A percentile compares a stretch with the other conserved stretches of the same genome.
Evolutionary conservation across 805 yeast genomes (phyloP).

Genomic region (Hanseniaspora guilliermondii): DNA sequence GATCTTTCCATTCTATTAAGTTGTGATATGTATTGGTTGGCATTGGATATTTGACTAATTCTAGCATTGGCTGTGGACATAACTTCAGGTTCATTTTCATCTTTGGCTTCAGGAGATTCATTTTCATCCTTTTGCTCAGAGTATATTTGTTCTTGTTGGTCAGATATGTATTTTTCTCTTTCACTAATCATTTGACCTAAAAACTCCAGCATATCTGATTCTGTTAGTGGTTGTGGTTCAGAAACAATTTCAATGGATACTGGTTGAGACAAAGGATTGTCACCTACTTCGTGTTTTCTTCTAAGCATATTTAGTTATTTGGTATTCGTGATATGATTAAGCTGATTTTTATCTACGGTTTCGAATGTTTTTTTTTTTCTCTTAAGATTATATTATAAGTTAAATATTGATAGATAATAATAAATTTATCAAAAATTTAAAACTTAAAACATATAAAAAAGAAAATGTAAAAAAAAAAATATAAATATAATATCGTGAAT

Average conservation of each 20-base stretch:
- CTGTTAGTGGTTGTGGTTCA: slow-evolving; percentile 1
- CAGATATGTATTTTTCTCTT: slow-evolving; percentile 13
- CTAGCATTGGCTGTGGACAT: slow-evolving; percentile 18
- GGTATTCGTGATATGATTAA: background rate
- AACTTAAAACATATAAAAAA: background rate
- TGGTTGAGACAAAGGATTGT: slow-evolving; percentile 13
- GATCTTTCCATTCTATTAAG: slow-evolving; percentile 64
- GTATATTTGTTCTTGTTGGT: slow-evolving; percentile 8
- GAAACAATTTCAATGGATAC: slow-evolving; percentile 7
- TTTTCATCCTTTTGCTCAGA: background rate
- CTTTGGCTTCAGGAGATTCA: background rate
- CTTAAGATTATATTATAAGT: no score
- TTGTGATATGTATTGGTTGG: slow-evolving; percentile 36
- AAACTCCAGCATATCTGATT: slow-evolving; percentile 11
- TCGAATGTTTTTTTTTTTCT: no score
- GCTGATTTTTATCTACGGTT: no score
- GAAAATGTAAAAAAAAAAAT: background rate
- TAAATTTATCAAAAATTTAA: background rate
- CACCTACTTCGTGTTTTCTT: slow-evolving; percentile 14
- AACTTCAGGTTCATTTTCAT: slow-evolving; percentile 14
- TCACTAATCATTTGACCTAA: slow-evolving; percentile 10
- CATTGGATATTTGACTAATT: slow-evolving; percentile 24
- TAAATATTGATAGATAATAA: no score
- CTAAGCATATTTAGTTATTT: slow-evolving; percentile 4
- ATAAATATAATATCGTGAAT: no score